phyloP scores from a whole-genome alignment of 768 basidiomycete species.

The Daedaleopsis nitida region DNA sequence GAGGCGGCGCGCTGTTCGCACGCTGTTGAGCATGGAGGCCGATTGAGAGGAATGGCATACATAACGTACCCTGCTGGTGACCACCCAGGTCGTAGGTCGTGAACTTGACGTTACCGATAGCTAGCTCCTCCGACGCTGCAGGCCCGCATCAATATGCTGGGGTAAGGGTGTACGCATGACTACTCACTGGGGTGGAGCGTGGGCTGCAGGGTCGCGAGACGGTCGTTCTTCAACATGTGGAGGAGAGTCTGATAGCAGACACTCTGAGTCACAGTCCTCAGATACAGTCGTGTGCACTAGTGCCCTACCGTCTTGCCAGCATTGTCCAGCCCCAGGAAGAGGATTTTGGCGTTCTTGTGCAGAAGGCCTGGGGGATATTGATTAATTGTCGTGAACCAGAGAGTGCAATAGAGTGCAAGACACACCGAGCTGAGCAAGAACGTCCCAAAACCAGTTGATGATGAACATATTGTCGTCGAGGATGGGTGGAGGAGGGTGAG shows the following conservation, averaged over 20 bases:
- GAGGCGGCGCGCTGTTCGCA: conserved; percentile 79
- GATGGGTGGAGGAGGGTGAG: conserved; percentile 2
- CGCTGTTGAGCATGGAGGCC: background rate
- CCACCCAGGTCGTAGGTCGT: conserved; percentile 98
- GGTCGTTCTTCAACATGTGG: conserved; percentile 99
- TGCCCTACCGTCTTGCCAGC: conserved; percentile 90
- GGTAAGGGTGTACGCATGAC: background rate
- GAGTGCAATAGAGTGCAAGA: conserved; percentile 4
- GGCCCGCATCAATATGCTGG: background rate
- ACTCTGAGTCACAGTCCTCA: background rate
- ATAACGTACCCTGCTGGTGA: conserved; percentile 83
- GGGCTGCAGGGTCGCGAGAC: conserved; percentile 95
- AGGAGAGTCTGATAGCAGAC: conserved; percentile 71
- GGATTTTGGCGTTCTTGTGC: conserved; percentile 99
- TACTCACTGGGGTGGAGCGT: conserved; percentile 94
- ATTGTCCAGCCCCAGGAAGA: conserved; percentile 98
- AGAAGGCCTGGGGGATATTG: conserved; percentile 59
- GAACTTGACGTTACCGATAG: conserved; percentile 99
- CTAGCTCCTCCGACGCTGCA: conserved; percentile 95
- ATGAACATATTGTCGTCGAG: conserved; percentile 68
- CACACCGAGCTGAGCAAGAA: conserved; percentile 90
- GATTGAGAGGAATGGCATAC: background rate
- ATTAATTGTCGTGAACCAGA: background rate
- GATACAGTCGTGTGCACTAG: background rate
- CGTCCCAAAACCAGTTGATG: conserved; percentile 95